Evolutionary conservation across 495 filamentous ascomycete genomes (phyloP), one percentile per base, ranked within the genome.

Genomic region (Platismatia glauca): DNA sequence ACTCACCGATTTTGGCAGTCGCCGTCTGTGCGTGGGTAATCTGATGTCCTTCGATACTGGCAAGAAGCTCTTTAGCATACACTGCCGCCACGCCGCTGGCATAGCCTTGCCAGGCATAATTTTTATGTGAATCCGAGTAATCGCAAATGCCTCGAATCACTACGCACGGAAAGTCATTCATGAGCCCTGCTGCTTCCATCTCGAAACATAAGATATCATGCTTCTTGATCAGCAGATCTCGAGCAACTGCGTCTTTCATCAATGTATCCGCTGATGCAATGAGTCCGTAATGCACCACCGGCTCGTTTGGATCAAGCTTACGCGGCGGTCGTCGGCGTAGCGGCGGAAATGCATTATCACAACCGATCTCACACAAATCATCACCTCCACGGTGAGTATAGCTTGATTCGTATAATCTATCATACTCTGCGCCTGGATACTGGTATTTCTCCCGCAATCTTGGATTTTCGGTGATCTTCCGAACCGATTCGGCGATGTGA

Each of bases 211-310:
- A 18, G 15, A 41, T 18, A 18, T 41, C 38, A 41, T 41, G 38
- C 38, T 41, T 15, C 18, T 41, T 41, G 15, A 41, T 41, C 2
- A 59, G 76, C 75, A 29, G 71, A 73, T 63, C 76, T 72, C 50
- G 71, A 65, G 60, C 77, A 78, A 58, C 76, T 73, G 48, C 68
- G 75, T 38, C 77, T 73, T 2, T 75, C 76, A 33, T 72, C 66
- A 50, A 76, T 73, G 4, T 76, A 69, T 20, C 75, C 59, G 57
- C 72, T 75, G 34, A 69, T 70, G 56, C 73, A 69, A 48, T 70
- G 18, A 41, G 38, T 2, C 38, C 38, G 7, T 41, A 41, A 41
- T 41, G 38, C 38, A 41, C 70, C 33, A 52, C 39, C 8, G 60
- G 44, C 60, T 70, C 39, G 39, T 65, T 20, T 8, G 63, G 60